Evolutionary conservation across 2,329 filamentous ascomycete genomes (phyloP), one percentile per base, ranked within the genome.

Genomic region (Clonostachys chloroleuca): DNA sequence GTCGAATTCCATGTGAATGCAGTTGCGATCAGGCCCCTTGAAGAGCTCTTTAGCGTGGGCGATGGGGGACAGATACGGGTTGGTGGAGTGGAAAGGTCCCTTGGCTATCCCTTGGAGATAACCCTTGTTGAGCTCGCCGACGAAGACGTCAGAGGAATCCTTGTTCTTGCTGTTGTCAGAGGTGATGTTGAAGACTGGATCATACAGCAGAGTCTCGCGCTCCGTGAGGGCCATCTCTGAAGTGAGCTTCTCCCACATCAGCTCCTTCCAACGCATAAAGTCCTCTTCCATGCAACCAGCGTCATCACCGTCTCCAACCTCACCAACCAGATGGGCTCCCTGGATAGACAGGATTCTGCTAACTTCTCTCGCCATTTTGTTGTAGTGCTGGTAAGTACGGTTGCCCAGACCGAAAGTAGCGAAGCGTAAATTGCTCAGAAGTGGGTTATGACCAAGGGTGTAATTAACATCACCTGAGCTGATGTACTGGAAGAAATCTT

Each of bases 31-130:
- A 12, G 48, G 40, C 24, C 41, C 18, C 9, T 46, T 44, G 50
- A 60, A 63, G 7, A 64, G 49, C 34, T 62, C 55, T 6, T 49
- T 40, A 5, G 50, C 95, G 64, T 91, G 86, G 59, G 75, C 77
- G 57, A 96, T 91, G n/a, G 89, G 89, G 18, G 91, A 89, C 60
- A 95, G 90, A 71, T 84, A 95, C 5, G 13, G 8, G 69, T 92
- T 92, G 10, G 14, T 39, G 14, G 14, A n/a, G 36, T n/a, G 17
- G 7, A 18, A 39, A n/a, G 36, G 17, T n/a, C 36, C 36, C 14
- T n/a, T n/a, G 36, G 17, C 14, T n/a, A n/a, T 18, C 14, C 36
- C 36, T 3, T 18, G 36, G 14, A 39, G 36, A 39, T 39, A 18
- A n/a, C 36, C 36, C 36, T n/a, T 39, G 36, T 18, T 18, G 36